Evolutionary conservation across 2,329 filamentous ascomycete genomes (phyloP), one percentile per base, ranked within the genome.

Genomic region (Cytospora leucostoma): DNA sequence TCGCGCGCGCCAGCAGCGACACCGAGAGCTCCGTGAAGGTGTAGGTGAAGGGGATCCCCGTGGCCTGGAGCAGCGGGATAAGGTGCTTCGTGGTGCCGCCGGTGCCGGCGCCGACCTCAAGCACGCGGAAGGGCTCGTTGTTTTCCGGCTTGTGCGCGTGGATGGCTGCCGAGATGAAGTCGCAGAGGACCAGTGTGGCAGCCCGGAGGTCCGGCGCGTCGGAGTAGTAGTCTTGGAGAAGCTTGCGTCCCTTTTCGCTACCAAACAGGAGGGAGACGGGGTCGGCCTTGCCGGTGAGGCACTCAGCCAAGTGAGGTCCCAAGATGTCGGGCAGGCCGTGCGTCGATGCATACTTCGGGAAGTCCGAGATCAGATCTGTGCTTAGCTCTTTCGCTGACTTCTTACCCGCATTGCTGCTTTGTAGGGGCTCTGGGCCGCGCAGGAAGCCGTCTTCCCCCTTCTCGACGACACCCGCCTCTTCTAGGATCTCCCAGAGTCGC

Each of bases 91-190:
- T 77, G 0, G 79, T 80, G 0, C 75, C 77, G 3, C 78, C 78
- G 0, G 76, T 79, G 10, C 78, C 79, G 1, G 73, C 78, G 0
- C 79, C 78, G 12, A 80, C 64, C 66, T 81, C 78, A 59, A 82
- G 70, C 49, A 81, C 75, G 3, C 70, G 67, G 32, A 78, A 64
- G 5, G 21, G 37, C 5, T 68, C 52, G 7, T 63, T 38, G 33
- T 15, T 15, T 27, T 27, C 27, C 27, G 27, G 27, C 27, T 27
- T 27, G 27, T 27, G 4, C 27, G 27, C 2, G 27, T 27, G 27
- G 27, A 27, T 27, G 27, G 27, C 27, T 27, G 27, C 27, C 27
- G 27, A 27, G 4, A 27, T 2, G 27, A 27, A 27, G 27, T 27
- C 27, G 47, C 57, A 21, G 10, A 74, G 68, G 27, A 70, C 66